Base-by-base conservation (phyloP, 768 basidiomycete genomes). In the Termitomyces heimii region DNA sequence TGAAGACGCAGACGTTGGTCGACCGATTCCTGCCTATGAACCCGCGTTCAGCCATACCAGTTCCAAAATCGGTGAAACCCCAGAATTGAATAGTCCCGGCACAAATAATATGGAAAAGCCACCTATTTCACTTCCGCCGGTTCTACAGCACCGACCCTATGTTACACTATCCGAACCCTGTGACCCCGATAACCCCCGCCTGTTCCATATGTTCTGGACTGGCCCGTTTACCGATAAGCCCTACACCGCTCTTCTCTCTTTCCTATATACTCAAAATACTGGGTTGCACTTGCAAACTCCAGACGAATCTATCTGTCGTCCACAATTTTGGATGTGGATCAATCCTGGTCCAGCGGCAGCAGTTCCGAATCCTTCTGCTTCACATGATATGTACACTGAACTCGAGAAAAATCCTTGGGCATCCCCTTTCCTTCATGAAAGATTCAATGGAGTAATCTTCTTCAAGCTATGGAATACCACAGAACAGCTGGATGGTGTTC, bases 151-250 rank as follows among this genome's bases (percentile, higher is more conserved):
- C 65, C 73, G 74, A 40, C 79, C 86, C 0, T 81, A 82, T 62
- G 77, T 84, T 22, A 79, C 80, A 54, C 77, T 83, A 40, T 69
- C 80, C 3, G 68, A 74, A 1, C 78, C 85, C 1, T 99, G 97
- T 71, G 92, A 97, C 66, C 80, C 86, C 0, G 87, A 92, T 62
- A 84, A 88, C 64, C 89, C 94, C 6, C 84, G 90, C 35, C 73
- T 98, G 32, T 98, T 96, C 78, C 97, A 99, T 72, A 97, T 98
- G 87, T 99, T 97, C 77, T 98, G 97, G 96, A 92, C 95, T 1
- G 96, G 97, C 0, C 88, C 93, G 1, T 98, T 99, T 77, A 97
- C 94, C 9, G 97, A 99, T 77, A 98, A 98, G 70, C 97, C 97
- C 2, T 98, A 99, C 77, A 83, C 94, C 58, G 94, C 96, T 1